Conservation (phyloP, 192 early-diverging fungal genomes). For the Pilaira anomala region DNA sequence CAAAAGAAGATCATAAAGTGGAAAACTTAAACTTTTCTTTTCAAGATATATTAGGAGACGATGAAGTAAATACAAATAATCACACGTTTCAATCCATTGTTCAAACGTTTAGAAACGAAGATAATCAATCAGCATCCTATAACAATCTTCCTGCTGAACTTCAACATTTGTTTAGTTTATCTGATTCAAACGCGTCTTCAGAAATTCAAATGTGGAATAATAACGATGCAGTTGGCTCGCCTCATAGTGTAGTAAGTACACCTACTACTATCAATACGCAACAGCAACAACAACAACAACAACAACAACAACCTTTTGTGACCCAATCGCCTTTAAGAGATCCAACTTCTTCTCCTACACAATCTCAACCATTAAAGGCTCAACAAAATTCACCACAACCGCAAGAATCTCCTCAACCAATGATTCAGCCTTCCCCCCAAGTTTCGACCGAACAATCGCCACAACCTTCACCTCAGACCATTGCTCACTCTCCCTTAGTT, state of each 20-base stretch:
- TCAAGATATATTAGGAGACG: conserved; percentile 22
- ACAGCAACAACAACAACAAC: too few relatives aligned
- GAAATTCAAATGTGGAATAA: conserved; percentile 6
- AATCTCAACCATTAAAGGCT: not conserved
- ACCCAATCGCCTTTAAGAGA: not conserved
- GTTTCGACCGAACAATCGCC: not conserved
- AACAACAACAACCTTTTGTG: not conserved
- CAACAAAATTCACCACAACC: not conserved
- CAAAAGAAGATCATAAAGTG: conserved; percentile 9
- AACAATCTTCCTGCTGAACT: conserved; percentile 23
- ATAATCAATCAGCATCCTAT: conserved; percentile 6
- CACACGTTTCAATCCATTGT: conserved; percentile 18
- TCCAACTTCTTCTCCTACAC: not conserved
- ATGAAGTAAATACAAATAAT: not conserved
- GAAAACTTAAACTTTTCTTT: conserved; percentile 17
- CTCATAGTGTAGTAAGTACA: not conserved
- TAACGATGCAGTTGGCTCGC: not conserved
- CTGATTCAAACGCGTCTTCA: conserved; percentile 13
- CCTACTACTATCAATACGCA: not conserved
- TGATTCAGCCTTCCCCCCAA: not conserved
- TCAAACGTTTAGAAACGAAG: conserved; percentile 17
- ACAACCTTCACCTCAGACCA: not conserved
- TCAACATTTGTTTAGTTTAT: conserved; percentile 23
- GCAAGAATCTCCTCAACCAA: not conserved
- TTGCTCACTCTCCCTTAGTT: too few relatives aligned